Evolutionary conservation across 495 filamentous ascomycete species (phyloP).

Genomic region (Parathielavia appendiculata): DNA sequence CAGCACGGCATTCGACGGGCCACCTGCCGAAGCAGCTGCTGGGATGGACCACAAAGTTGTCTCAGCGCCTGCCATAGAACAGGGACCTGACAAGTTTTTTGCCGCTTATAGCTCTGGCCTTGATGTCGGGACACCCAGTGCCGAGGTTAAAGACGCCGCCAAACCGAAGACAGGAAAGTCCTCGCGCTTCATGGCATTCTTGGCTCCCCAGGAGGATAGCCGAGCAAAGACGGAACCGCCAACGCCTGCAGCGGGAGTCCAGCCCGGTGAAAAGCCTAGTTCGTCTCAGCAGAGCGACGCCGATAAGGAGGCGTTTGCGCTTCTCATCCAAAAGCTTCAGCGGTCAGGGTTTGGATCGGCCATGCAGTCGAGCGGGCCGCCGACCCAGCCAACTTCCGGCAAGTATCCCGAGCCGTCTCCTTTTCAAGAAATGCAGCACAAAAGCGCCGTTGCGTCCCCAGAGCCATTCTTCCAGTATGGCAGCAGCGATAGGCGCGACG

Average conservation of each 20-base stretch:
- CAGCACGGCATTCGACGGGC: slow-evolving; percentile 30
- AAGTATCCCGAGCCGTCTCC: slow-evolving; percentile 33
- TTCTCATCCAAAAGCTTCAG: slow-evolving; percentile 77
- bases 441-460: slow-evolving; percentile 36
- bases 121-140: slow-evolving; percentile 35
- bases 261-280: slow-evolving; percentile 1
- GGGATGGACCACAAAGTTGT: slow-evolving; percentile 46
- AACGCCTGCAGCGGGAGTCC: slow-evolving; percentile 30
- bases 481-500: slow-evolving; percentile 39
- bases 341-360: slow-evolving; percentile 26
- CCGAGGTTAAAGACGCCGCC: slow-evolving; percentile 37
- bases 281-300: slow-evolving; percentile 50
- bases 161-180: slow-evolving; percentile 51
- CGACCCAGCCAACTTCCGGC: slow-evolving; percentile 16
- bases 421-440: slow-evolving; percentile 25
- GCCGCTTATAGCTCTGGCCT: slow-evolving; percentile 51
- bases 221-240: slow-evolving; percentile 52
- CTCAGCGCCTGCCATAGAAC: slow-evolving; percentile 57
- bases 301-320: slow-evolving; percentile 87
- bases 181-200: slow-evolving; percentile 81
- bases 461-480: slow-evolving; percentile 42
- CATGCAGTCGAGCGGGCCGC: slow-evolving; percentile 21
- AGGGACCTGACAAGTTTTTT: slow-evolving; percentile 75
- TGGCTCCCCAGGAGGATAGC: slow-evolving; percentile 60
- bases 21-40: slow-evolving; percentile 26